Percentiles rank a stretch among this genome's conserved stretches.
These are phyloP conservation scores for Debaryomyces singareniensis DNA, from an alignment of 1,139 yeast species.

Conservation along the genomic window DNA sequence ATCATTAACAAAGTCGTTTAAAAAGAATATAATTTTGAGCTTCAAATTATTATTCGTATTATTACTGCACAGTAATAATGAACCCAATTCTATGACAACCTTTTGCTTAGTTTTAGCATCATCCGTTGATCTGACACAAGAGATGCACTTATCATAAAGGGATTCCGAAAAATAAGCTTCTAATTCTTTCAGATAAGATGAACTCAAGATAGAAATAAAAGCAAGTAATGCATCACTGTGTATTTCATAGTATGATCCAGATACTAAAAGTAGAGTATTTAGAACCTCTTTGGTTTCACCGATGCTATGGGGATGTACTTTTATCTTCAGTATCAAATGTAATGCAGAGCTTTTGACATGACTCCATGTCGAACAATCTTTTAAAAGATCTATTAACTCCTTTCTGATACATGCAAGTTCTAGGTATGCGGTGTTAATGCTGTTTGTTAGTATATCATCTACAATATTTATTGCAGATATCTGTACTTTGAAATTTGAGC, in stretches of 20 bases:
- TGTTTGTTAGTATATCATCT: too few species aligned
- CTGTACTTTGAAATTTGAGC: background rate
- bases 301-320: background rate
- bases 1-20: background rate
- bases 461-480: background rate
- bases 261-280: background rate
- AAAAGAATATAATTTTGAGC: background rate
- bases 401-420: background rate
- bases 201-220: background rate
- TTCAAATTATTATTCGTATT: background rate
- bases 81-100: background rate
- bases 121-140: background rate
- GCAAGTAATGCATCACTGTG: too few species aligned
- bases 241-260: too few species aligned
- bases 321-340: background rate
- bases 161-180: background rate
- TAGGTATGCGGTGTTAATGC: background rate
- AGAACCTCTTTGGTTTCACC: background rate
- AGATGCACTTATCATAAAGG: too few species aligned
- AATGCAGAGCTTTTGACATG: background rate
- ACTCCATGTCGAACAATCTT: background rate
- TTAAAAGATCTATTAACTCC: background rate
- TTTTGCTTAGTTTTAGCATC: background rate
- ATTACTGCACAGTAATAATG: background rate
- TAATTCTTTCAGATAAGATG: background rate